phyloP scores from a whole-genome alignment of 2,329 filamentous ascomycete genomes.

The Zopfia rhizophila region DNA sequence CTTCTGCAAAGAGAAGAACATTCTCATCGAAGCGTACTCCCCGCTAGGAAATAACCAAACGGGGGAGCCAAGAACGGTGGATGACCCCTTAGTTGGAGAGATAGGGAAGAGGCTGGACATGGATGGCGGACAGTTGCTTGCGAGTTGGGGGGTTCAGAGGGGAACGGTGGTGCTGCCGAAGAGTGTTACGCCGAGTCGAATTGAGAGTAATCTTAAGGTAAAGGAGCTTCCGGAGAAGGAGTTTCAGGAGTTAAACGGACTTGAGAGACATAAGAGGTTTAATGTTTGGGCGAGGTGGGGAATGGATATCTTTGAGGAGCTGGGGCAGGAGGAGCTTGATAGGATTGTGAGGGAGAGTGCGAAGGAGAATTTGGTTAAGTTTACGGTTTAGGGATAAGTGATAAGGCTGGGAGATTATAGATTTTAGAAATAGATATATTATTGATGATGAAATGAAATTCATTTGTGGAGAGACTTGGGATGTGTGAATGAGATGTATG shows the following conservation, averaged over 20 bases:
- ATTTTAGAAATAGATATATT: too few species aligned
- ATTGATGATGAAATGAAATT: too few species aligned
- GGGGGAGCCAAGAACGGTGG: slow-evolving; percentile 64
- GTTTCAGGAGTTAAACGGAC: slow-evolving; percentile 68
- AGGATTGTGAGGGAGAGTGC: slow-evolving; percentile 30
- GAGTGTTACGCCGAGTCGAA: slow-evolving; percentile 76
- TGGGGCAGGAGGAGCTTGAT: slow-evolving; percentile 30
- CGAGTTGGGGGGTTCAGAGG: slow-evolving; percentile 81
- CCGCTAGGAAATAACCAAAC: slow-evolving; percentile 74
- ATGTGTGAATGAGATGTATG: too few species aligned
- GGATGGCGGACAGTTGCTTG: slow-evolving; percentile 76
- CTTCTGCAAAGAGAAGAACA: slow-evolving; percentile 75
- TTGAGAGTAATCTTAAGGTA: slow-evolving; percentile 75
- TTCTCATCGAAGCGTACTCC: slow-evolving; percentile 77
- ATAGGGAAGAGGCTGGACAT: slow-evolving; percentile 62
- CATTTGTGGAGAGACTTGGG: too few species aligned
- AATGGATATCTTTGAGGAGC: slow-evolving; percentile 37
- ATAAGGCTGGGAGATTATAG: too few species aligned
- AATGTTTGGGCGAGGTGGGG: slow-evolving; percentile 38
- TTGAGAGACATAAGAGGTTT: slow-evolving; percentile 38
- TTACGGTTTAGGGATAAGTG: slow-evolving; percentile 32
- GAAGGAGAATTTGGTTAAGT: slow-evolving; percentile 33
- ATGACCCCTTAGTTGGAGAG: slow-evolving; percentile 43
- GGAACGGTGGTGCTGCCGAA: slow-evolving; percentile 87
- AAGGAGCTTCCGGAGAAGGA: slow-evolving; percentile 77